Evolutionary conservation across 352 stramenopile species (phyloP).

Genomic region (Pythium sukuiense): DNA sequence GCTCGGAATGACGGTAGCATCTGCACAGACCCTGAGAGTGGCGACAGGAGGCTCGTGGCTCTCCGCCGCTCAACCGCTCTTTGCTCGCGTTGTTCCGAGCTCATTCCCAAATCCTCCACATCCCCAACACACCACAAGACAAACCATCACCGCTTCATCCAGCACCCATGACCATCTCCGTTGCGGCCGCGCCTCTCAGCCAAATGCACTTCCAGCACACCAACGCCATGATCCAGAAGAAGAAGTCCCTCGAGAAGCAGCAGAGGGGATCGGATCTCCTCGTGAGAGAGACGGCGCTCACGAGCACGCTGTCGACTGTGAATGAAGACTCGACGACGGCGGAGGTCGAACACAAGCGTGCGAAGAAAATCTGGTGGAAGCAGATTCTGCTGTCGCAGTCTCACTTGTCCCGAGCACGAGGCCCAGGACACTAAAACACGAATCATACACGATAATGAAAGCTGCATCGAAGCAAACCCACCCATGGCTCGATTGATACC

Average conservation of each 20-base stretch:
- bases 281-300: background rate
- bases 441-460: background rate
- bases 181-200: background rate
- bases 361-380: conserved; percentile 12
- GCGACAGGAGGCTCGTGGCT: no score
- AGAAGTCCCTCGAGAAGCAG: background rate
- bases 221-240: background rate
- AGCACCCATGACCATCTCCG: background rate
- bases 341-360: background rate
- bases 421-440: background rate
- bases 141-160: background rate
- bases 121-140: background rate
- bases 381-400: conserved; percentile 16
- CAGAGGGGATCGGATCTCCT: background rate
- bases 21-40: background rate
- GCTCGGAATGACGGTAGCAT: background rate
- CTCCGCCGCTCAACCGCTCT: no score
- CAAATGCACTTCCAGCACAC: conserved; percentile 1
- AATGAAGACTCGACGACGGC: background rate
- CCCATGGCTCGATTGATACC: background rate
- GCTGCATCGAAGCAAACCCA: background rate
- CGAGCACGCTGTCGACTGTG: background rate
- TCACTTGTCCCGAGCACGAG: background rate
- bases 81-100: background rate
- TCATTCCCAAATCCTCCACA: background rate